A percentile compares a stretch with the other conserved stretches of the same genome.
Conservation (phyloP, 805 yeast genomes). For the Starmerella roubikii region DNA sequence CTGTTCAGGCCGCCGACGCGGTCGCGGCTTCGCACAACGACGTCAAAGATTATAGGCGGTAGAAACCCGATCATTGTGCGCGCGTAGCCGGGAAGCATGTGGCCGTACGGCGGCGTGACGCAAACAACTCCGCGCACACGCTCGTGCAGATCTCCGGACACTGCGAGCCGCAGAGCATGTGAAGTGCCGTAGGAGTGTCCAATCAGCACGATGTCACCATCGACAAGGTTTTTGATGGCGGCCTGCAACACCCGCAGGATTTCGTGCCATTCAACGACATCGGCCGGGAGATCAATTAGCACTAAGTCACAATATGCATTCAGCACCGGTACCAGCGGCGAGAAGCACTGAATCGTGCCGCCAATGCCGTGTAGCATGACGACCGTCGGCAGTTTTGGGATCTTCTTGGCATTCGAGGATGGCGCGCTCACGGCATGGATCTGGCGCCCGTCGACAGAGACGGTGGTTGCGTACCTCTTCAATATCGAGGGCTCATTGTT, state of each 20-base stretch:
- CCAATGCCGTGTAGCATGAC: conserved; percentile 80
- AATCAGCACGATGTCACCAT: conserved; percentile 25
- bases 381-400: conserved; percentile 39
- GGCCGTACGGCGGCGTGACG: conserved; percentile 26
- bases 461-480: background rate
- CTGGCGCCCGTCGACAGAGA: background rate
- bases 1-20: conserved; percentile 51
- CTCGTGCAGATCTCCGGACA: conserved; percentile 4
- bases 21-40: conserved; percentile 41
- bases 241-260: conserved; percentile 9
- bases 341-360: conserved; percentile 79
- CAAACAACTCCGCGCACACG: conserved; percentile 26
- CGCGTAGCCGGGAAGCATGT: background rate
- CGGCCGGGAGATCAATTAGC: conserved; percentile 78
- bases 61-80: background rate
- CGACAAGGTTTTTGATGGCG: conserved; percentile 11
- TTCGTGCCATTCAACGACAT: conserved; percentile 21
- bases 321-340: conserved; percentile 49
- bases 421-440: conserved; percentile 28
- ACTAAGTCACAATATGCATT: conserved; percentile 49
- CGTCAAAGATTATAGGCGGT: conserved; percentile 33
- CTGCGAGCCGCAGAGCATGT: conserved; percentile 26
- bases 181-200: conserved; percentile 72
- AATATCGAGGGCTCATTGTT: conserved; percentile 2
- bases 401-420: conserved; percentile 20